Conservation (phyloP, 768 basidiomycete species). For the Lentinula detonsa region DNA sequence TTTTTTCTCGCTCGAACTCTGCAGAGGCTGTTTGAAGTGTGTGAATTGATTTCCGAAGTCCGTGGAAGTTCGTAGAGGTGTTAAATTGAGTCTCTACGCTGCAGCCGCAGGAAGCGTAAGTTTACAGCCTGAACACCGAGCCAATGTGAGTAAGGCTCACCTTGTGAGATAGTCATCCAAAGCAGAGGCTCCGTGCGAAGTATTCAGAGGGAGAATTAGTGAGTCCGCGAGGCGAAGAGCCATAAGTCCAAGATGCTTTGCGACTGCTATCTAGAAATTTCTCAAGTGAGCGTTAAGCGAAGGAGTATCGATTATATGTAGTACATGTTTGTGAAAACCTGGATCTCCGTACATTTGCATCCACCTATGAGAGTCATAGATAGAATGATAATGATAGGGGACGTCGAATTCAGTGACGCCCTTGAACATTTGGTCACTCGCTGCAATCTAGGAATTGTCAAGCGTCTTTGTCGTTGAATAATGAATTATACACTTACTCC, state of each 20-base stretch:
- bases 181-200: conserved; percentile 57
- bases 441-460: conserved; percentile 28
- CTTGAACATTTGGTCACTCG: conserved; percentile 34
- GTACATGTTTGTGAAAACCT: conserved; percentile 67
- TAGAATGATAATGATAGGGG: conserved; percentile 71
- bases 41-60: conserved; percentile 39
- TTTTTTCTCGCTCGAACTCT: conserved; percentile 57
- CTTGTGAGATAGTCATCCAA: conserved; percentile 11
- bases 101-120: background rate
- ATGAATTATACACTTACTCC: conserved; percentile 31
- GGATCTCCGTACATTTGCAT: conserved; percentile 74
- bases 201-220: conserved; percentile 63
- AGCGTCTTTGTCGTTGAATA: background rate
- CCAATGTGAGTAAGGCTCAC: conserved; percentile 1
- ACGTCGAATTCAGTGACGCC: conserved; percentile 38
- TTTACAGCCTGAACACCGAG: background rate
- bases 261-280: conserved; percentile 39
- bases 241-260: conserved; percentile 52
- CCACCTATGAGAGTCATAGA: conserved; percentile 70
- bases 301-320: conserved; percentile 1
- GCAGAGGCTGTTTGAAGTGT: conserved; percentile 45
- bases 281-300: background rate
- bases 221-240: conserved; percentile 46
- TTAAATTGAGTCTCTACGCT: background rate
- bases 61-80: conserved; percentile 30